A percentile compares a stretch with the other conserved stretches of the same genome.
These are phyloP conservation scores for Durusdinium trenchii DNA, from an alignment of 73 alveolate genomes.

Conservation along the genomic window DNA sequence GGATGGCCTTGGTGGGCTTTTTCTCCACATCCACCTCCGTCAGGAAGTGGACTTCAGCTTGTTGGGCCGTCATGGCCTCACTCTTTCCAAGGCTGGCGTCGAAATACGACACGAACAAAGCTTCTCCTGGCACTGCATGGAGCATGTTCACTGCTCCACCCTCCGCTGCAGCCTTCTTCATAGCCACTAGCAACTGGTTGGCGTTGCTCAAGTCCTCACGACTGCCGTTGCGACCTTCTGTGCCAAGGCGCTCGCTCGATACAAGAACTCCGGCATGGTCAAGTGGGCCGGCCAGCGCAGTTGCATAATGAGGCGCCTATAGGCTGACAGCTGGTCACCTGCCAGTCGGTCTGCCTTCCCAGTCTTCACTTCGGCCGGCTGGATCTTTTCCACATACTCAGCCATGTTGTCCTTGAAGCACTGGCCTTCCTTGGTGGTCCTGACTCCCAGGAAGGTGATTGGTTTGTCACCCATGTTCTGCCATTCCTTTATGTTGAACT, in stretches of 20 bases:
- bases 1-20: too few relatives aligned
- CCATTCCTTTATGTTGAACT: slow-evolving; percentile 35
- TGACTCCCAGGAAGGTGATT: background rate
- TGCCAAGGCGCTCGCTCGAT: background rate
- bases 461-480: background rate
- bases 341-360: background rate
- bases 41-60: background rate
- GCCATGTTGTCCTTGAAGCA: background rate
- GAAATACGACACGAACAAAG: background rate
- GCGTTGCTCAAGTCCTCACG: background rate
- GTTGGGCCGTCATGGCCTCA: background rate
- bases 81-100: background rate
- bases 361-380: background rate
- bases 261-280: background rate
- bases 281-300: background rate
- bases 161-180: background rate
- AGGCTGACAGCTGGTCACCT: background rate
- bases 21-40: background rate
- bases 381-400: too few relatives aligned
- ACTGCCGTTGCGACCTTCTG: background rate
- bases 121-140: background rate
- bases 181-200: background rate
- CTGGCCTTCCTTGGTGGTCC: background rate
- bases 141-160: background rate
- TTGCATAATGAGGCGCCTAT: background rate